Base-by-base conservation (phyloP, 108 stramenopile species). In the Nitzschia putrida region DNA sequence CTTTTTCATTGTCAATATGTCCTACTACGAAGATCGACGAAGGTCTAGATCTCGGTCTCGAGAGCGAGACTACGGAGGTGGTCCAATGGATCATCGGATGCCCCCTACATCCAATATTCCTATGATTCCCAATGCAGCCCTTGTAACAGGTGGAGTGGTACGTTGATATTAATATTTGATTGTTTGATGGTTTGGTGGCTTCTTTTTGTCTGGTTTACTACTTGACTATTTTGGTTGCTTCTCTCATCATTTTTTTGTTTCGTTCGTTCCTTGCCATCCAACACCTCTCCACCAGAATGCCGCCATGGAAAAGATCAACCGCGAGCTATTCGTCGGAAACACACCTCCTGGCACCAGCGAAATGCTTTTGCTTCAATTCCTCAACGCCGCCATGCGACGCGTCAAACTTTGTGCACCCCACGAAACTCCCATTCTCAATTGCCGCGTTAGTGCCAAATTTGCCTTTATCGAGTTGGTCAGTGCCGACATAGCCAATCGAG, bases 281-380 rank as follows among this genome's bases (percentile, higher is more conserved):
- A 38, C n/a, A 2, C 38, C 14, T 37, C 13, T 8, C 14, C 3
- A 2, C n/a, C 73, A 82, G 64, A 66, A 70, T 25, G 64, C 80
- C 11, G 83, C 84, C 20, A 83, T 88, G 72, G 87, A 89, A 56
- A 93, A 93, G 74, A 91, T 93, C 61, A 90, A 87, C 68, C 81
- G 95, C 23, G 97, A 97, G 71, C 77, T 97, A 13, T 97, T 97
- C 66, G 91, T 97, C 6, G 96, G 96, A 14, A 97, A 97, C 61
- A 95, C 94, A 14, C 94, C 95, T 13, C 94, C 91, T 8, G 93
- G 93, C 0, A 94, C 93, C 0, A 85, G 83, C 18, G 90, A 94
- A 69, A 78, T 88, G 64, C 65, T 94, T 10, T 64, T 97, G 45
- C 67, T 90, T 66, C 91, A 94, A 57, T 96, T 96, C 64, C 80